Base-by-base conservation (phyloP, 352 stramenopile species). In the Globisporangium cylindrosporum region DNA sequence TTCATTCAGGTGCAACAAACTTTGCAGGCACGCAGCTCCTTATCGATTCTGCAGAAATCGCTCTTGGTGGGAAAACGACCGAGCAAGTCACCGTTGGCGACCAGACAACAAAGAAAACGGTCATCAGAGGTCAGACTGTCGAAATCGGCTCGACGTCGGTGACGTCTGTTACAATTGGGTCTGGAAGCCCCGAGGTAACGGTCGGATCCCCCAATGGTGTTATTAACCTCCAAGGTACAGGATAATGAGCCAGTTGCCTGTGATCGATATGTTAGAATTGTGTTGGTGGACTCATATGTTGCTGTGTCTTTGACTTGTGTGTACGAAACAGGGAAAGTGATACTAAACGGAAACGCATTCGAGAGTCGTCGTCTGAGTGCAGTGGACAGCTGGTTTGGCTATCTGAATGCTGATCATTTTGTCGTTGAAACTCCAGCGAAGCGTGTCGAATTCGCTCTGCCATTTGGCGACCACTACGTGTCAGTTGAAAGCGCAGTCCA, bases 271-370 rank as follows among this genome's bases (percentile, higher is more conserved):
- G 38, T 12, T 46, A 3, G 24, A 55, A 55, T 29, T 55, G 49
- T 20, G 49, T 32, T 32, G 8, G 20, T 25, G 15, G 22, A 38
- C 60, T 56, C 2, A 63, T 6, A 20, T 20, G 38, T 46, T 46
- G 38, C 38, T 20, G 14, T 46, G 29, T 51, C 4, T 38, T 7
- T 41, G 22, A 34, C 9, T 60, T 56, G n/a, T n/a, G 41, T 48
- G 22, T 66, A 25, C 34, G 18, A 20, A 8, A 34, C 12, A 67
- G 79, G 84, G 2, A 84, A 80, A 63, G 66, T 92, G 36, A 86
- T 67, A 8, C 32, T 92, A 10, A 92, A 91, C 64, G 84, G 84
- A 7, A 71, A 88, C 59, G 27, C 67, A 6, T 64, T 87, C 24
- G 60, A 70, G 12, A 69, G 68, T 29, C 78, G 78, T n/a, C 64